These are phyloP conservation scores for Ophiosphaerella herpotricha DNA, from an alignment of 2,329 filamentous ascomycete species.

Conservation along the genomic window DNA sequence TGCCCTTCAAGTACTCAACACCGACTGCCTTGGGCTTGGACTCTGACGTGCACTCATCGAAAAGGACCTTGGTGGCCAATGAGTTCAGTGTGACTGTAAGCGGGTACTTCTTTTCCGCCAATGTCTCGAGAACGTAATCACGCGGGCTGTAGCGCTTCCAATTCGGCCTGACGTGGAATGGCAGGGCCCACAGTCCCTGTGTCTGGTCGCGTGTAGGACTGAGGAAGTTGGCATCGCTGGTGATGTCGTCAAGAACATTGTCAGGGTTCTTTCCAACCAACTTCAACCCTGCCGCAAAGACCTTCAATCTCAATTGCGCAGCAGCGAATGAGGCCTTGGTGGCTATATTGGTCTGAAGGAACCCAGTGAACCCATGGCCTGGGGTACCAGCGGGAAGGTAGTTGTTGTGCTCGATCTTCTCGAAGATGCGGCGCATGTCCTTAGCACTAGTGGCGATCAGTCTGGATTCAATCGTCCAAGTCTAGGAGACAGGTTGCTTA, in stretches of 20 bases:
- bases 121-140: slow-evolving; percentile 16
- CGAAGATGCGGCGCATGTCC: slow-evolving; percentile 21
- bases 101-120: slow-evolving; percentile 15
- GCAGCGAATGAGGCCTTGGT: slow-evolving; percentile 10
- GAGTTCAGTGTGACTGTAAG: slow-evolving; percentile 39
- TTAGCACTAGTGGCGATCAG: slow-evolving; percentile 10
- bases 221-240: slow-evolving; percentile 17
- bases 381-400: slow-evolving; percentile 17
- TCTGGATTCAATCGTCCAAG: neutral
- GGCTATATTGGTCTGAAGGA: slow-evolving; percentile 22
- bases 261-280: slow-evolving; percentile 19
- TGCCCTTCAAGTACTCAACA: slow-evolving; percentile 50
- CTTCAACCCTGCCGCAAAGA: slow-evolving; percentile 17
- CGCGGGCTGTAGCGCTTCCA: slow-evolving; percentile 25
- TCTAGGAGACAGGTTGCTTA: neutral
- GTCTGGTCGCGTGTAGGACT: slow-evolving; percentile 27
- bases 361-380: slow-evolving; percentile 26
- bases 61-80: slow-evolving; percentile 48
- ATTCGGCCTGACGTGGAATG: slow-evolving; percentile 17
- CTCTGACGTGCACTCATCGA: slow-evolving; percentile 29
- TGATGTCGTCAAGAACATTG: slow-evolving; percentile 18
- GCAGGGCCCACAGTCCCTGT: slow-evolving; percentile 47
- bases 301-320: slow-evolving; percentile 6
- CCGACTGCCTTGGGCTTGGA: slow-evolving; percentile 45
- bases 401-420: slow-evolving; percentile 24